Conservation (phyloP, 257 asterid genomes). For the Osmanthus fragrans region DNA sequence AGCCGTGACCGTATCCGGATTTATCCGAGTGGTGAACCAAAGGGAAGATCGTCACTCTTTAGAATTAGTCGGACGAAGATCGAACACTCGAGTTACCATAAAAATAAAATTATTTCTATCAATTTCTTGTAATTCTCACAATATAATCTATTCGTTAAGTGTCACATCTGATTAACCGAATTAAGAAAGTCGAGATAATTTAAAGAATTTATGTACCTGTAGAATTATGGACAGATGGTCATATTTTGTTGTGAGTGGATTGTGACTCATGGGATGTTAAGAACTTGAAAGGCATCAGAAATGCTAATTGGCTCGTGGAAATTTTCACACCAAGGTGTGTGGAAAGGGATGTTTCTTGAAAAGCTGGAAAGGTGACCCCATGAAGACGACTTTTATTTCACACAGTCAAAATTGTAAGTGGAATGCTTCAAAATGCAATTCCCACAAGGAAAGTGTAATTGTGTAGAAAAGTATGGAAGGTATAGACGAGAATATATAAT, state of each 20-base stretch:
- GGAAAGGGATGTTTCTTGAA: not conserved
- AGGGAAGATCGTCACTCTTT: no score
- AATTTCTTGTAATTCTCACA: no score
- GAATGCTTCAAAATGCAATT: not conserved
- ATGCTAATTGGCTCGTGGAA: slow-evolving; percentile 2
- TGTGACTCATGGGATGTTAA: slow-evolving; percentile 21
- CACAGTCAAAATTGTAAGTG: not conserved
- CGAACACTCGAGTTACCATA: no score
- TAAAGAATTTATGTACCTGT: not conserved
- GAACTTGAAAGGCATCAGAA: not conserved
- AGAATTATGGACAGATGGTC: not conserved
- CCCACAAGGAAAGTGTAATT: not conserved
- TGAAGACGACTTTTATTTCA: not conserved
- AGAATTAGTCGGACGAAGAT: no score
- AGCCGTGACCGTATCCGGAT: no score
- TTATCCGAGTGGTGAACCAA: no score
- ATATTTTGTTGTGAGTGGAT: slow-evolving; percentile 18
- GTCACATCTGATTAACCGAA: no score
- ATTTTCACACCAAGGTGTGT: slow-evolving; percentile 1
- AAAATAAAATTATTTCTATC: no score
- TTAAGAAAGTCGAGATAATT: no score
- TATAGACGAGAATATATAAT: not conserved
- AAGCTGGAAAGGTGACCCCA: not conserved
- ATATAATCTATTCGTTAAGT: no score
- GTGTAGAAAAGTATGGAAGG: not conserved